Evolutionary conservation across 1,284 basidiomycete genomes (phyloP).

Genomic region (Cutaneotrichosporon mucoides): DNA sequence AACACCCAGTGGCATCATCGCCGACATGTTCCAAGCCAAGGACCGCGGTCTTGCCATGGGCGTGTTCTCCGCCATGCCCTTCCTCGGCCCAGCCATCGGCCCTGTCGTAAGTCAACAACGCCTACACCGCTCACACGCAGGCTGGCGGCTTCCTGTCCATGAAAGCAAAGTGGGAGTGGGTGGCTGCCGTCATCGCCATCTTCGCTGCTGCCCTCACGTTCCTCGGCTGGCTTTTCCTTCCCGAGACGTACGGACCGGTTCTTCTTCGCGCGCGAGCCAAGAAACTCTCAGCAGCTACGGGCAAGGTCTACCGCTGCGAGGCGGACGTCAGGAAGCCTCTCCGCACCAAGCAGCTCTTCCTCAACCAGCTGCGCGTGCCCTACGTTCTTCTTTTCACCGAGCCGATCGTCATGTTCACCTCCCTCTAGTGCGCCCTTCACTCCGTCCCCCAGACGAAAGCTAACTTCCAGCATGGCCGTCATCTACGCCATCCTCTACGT

Average conservation of each 20-base stretch:
- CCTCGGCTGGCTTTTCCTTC: constrained; percentile 33
- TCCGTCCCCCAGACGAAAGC: not conserved
- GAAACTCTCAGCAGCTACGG: constrained; percentile 44
- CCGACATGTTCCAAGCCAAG: constrained; percentile 47
- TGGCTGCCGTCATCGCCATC: constrained; percentile 63
- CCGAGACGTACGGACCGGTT: constrained; percentile 52
- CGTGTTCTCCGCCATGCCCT: constrained; percentile 53
- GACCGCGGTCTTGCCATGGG: constrained; percentile 50
- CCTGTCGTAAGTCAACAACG: constrained; percentile 38
- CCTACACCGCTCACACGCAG: constrained; percentile 45
- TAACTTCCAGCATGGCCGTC: constrained; percentile 30
- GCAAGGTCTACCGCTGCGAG: constrained; percentile 42
- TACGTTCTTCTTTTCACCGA: constrained; percentile 50
- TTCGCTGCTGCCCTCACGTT: constrained; percentile 46
- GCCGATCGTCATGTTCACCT: constrained; percentile 49
- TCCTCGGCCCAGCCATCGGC: constrained; percentile 50
- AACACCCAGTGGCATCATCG: constrained; percentile 39
- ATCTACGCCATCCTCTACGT: constrained; percentile 47
- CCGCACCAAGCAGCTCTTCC: constrained; percentile 37
- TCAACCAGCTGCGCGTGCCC: constrained; percentile 46
- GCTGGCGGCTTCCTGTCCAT: constrained; percentile 46
- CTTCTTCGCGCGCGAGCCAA: constrained; percentile 46
- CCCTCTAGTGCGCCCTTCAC: constrained; percentile 12
- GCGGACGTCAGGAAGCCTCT: constrained; percentile 46
- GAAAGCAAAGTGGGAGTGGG: constrained; percentile 50